Evolutionary conservation across 306 rosid genomes (phyloP), one percentile per base, ranked within the genome.

Genomic region (Vigna radiata): DNA sequence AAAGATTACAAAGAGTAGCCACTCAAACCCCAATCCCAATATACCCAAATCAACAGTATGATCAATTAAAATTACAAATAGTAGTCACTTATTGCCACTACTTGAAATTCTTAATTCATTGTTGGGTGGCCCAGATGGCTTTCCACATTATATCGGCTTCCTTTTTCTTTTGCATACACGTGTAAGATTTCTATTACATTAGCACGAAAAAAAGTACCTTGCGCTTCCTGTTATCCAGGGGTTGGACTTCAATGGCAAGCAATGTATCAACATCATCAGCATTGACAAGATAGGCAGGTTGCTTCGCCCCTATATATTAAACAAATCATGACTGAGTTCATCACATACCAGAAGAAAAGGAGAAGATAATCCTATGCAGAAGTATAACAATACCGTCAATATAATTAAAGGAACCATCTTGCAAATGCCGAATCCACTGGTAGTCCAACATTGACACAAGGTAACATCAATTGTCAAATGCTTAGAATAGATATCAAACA

Each of bases 221-320:
- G 64, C 97, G 97, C 84, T 90, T 95, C 89, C 96, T 90, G 86
- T 92, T 81, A 86, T 95, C 99, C 65, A 87, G 87, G 68, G 99
- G 97, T 83, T 89, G 93, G 83, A 95, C 99, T 86, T 95, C 96
- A 83, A 95, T 89, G 81, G 99, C 97, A 60, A 95, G 97, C 77
- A 88, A 87, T 71, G 89, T 80, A 29, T 87, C 93, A 83, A 95
- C 97, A 79, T 95, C 99, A 63, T 95, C 97, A 21, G 97, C 97
- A 41, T 86, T 88, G 84, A 95, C 79, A 77, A 87, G 91, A 88
- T 95, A 92, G 86, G 86, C 89, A 72, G 99, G 99, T 81, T 95
- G 97, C 85, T 89, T 90, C 58, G 99, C 97, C 71, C 97, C 99
- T 92, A 77, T 47, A 83, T 72, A 53, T 84, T 66, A 16, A 48